These are phyloP conservation scores for Dicorynia guianensis DNA, from an alignment of 306 rosid species.

Conservation along the genomic window DNA sequence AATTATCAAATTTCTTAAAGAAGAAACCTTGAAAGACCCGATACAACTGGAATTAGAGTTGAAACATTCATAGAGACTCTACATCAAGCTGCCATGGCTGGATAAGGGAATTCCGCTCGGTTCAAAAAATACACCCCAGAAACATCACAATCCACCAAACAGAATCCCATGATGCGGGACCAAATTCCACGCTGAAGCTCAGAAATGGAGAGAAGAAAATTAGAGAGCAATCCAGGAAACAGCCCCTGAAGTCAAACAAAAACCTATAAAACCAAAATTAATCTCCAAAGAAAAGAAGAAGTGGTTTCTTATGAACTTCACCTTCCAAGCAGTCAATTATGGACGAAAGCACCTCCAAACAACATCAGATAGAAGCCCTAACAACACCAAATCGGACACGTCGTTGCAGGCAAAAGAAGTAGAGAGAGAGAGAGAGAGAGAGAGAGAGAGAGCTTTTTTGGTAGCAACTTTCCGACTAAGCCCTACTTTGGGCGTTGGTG, in stretches of 20 bases:
- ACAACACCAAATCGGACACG: conserved; percentile 52
- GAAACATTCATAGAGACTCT: conserved; percentile 17
- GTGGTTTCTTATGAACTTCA: background rate
- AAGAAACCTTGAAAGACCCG: background rate
- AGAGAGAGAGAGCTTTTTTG: conserved; percentile 51
- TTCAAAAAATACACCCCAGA: conserved; percentile 24
- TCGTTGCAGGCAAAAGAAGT: conserved; percentile 38
- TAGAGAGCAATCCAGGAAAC: conserved; percentile 33
- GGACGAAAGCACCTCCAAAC: conserved; percentile 39
- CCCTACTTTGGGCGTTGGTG: conserved; percentile 52
- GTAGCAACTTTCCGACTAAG: conserved; percentile 79
- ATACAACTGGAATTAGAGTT: conserved; percentile 18
- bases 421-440: conserved; percentile 37
- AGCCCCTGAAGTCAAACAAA: conserved; percentile 18
- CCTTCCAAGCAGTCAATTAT: conserved; percentile 40
- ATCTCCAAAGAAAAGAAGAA: conserved; percentile 30
- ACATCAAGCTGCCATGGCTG: conserved; percentile 15
- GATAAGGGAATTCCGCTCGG: conserved; percentile 23
- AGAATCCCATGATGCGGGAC: conserved; percentile 31
- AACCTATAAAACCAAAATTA: conserved; percentile 31
- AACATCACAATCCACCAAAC: conserved; percentile 6
- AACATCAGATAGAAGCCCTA: conserved; percentile 52
- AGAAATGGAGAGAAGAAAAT: conserved; percentile 29
- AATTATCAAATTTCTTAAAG: conserved; percentile 29
- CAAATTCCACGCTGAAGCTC: conserved; percentile 34